A percentile compares a stretch with the other conserved stretches of the same genome.
These are phyloP conservation scores for Suhomyces kilbournensis DNA, from an alignment of 805 yeast genomes.

Conservation along the genomic window DNA sequence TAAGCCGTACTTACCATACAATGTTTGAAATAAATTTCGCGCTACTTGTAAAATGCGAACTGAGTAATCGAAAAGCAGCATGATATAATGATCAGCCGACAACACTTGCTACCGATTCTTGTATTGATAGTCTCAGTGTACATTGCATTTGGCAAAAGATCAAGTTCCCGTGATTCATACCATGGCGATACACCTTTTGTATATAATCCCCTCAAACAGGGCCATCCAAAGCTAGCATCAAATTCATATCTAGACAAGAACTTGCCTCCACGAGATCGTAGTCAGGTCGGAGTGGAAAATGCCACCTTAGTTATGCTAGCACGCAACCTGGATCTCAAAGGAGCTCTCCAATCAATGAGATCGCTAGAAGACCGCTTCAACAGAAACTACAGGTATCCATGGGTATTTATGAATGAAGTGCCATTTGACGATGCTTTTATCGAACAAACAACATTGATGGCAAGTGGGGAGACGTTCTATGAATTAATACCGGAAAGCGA, in stretches of 20 bases:
- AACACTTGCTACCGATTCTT: neutral
- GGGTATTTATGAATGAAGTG: constrained; percentile 45
- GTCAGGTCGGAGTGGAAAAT: constrained; percentile 57
- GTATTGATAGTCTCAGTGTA: neutral
- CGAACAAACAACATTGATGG: constrained; percentile 43
- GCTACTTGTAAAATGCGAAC: neutral
- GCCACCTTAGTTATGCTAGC: constrained; percentile 89
- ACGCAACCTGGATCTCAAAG: constrained; percentile 73
- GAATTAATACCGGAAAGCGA: constrained; percentile 39
- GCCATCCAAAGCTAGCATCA: constrained; percentile 25
- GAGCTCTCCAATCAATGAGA: constrained; percentile 54
- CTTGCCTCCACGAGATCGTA: constrained; percentile 28
- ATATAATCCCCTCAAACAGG: constrained; percentile 12
- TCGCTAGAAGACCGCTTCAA: constrained; percentile 45
- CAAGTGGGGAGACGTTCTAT: constrained; percentile 39
- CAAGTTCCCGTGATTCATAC: neutral
- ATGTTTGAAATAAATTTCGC: neutral
- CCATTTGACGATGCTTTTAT: constrained; percentile 41
- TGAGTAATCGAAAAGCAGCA: neutral
- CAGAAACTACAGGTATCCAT: constrained; percentile 37
- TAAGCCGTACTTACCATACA: neutral
- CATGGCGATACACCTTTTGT: neutral
- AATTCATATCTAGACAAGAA: constrained; percentile 23
- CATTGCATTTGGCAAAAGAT: neutral
- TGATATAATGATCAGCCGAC: neutral